A percentile compares a stretch with the other conserved stretches of the same genome.
phyloP scores from a whole-genome alignment of 2,329 filamentous ascomycete genomes.

The Neonectria ditissima region DNA sequence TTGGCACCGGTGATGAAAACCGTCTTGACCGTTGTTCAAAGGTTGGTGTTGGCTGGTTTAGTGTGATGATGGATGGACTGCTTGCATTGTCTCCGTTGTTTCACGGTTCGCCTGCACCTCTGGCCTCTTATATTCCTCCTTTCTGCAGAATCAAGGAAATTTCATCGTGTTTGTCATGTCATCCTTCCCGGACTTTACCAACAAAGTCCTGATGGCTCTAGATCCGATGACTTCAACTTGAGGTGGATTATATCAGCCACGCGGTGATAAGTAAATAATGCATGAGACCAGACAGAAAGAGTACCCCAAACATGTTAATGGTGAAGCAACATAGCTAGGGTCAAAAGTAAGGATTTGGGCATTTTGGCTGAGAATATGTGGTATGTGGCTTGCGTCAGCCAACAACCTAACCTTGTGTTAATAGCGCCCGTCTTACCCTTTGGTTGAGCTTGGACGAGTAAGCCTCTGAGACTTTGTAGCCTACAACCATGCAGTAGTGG shows the following conservation, averaged over 20 bases:
- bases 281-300: background rate
- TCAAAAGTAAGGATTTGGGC: background rate
- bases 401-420: background rate
- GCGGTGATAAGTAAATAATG: background rate
- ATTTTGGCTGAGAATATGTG: background rate
- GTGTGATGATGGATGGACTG: background rate
- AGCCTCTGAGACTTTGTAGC: background rate
- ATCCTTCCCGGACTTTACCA: background rate
- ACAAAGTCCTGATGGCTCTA: background rate
- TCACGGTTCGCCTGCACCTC: background rate
- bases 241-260: background rate
- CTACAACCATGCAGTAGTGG: background rate
- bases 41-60: background rate
- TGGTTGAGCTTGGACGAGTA: background rate
- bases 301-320: background rate
- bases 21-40: conserved; percentile 12
- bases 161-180: background rate
- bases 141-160: background rate
- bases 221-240: background rate
- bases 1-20: conserved; percentile 28
- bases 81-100: background rate
- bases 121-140: background rate
- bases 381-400: background rate
- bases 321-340: background rate
- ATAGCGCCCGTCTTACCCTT: background rate